Conservation (phyloP, 257 asterid species). For the Solanum peruvianum region DNA sequence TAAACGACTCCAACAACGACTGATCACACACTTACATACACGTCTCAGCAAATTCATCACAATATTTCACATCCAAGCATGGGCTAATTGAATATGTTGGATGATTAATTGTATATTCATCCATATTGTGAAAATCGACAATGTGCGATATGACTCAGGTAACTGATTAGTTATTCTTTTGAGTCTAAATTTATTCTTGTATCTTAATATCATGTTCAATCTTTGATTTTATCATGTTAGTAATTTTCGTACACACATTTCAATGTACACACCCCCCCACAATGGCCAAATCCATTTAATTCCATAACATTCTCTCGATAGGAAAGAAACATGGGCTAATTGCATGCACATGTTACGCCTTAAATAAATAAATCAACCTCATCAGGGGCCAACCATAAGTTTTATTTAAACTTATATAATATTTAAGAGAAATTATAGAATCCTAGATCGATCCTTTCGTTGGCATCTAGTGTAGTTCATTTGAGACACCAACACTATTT, state of each 20-base stretch:
- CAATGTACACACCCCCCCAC: neutral
- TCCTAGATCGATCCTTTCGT: neutral
- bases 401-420: neutral
- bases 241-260: neutral
- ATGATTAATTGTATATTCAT: neutral
- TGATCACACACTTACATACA: neutral
- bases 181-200: neutral
- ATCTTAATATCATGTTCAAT: neutral
- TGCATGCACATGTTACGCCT: neutral
- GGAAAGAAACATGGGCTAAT: neutral
- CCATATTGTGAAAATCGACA: neutral
- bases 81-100: neutral
- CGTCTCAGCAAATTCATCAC: neutral
- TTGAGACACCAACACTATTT: neutral
- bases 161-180: neutral
- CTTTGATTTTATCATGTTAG: neutral
- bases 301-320: neutral
- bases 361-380: neutral
- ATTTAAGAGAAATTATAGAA: neutral
- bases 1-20: neutral
- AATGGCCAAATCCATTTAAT: neutral
- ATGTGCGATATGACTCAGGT: neutral
- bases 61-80: neutral
- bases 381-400: neutral
- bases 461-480: neutral